A percentile compares a stretch with the other conserved stretches of the same genome.
These are phyloP conservation scores for Tubosaeta sp. DNA, from an alignment of 768 basidiomycete species.

Conservation along the genomic window DNA sequence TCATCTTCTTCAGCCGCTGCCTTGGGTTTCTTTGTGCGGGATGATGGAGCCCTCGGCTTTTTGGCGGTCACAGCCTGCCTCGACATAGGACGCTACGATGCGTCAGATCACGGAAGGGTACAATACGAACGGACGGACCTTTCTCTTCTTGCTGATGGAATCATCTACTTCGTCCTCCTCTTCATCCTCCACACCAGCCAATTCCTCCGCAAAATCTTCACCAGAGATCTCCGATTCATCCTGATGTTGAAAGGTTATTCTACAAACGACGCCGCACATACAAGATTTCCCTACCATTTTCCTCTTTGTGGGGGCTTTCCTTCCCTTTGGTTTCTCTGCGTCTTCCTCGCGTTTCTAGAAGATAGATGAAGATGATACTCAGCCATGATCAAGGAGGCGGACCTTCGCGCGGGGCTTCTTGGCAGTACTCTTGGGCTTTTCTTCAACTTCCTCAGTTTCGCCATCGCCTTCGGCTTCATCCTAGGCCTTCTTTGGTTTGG, in stretches of 20 bases:
- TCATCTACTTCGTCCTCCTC: constrained; percentile 40
- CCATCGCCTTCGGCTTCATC: constrained; percentile 34
- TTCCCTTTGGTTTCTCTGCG: constrained; percentile 46
- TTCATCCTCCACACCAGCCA: constrained; percentile 45
- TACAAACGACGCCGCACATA: not conserved
- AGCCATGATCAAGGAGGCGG: constrained; percentile 10
- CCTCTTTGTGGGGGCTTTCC: constrained; percentile 47
- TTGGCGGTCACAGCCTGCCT: constrained; percentile 47
- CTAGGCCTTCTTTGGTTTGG: constrained; percentile 31
- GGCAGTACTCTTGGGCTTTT: constrained; percentile 29
- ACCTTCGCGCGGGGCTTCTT: constrained; percentile 38
- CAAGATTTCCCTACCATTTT: constrained; percentile 29
- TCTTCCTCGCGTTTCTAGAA: constrained; percentile 31
- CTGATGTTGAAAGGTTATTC: constrained; percentile 8
- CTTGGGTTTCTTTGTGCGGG: constrained; percentile 40
- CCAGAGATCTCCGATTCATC: constrained; percentile 39
- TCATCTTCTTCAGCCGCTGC: constrained; percentile 44
- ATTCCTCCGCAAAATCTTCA: constrained; percentile 45
- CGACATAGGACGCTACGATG: constrained; percentile 36
- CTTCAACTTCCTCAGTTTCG: constrained; percentile 25
- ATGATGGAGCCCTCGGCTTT: constrained; percentile 25
- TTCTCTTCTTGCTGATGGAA: constrained; percentile 58
- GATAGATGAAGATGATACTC: constrained; percentile 11
- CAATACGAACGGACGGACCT: constrained; percentile 40
- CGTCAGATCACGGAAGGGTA: constrained; percentile 3